phyloP scores from a whole-genome alignment of 108 stramenopile genomes.

The Cyclotella distinguenda region DNA sequence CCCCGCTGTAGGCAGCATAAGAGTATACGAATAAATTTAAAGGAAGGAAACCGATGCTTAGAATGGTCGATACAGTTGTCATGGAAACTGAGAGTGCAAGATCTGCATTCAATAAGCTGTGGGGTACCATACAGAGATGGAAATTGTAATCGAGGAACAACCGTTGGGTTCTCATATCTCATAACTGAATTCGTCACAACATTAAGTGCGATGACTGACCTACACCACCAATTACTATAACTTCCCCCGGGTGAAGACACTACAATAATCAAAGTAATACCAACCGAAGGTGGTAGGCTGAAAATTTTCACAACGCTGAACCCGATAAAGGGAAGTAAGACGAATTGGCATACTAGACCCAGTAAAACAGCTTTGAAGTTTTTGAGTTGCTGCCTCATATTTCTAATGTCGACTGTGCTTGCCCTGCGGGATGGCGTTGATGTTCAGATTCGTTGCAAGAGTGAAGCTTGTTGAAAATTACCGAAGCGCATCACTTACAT shows the following conservation, averaged over 20 bases:
- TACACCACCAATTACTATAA: slow-evolving; percentile 75
- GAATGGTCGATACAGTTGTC: slow-evolving; percentile 44
- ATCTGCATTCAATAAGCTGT: slow-evolving; percentile 40
- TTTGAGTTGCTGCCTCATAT: slow-evolving; percentile 20
- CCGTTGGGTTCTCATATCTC: too few species aligned
- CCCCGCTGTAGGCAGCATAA: slow-evolving; percentile 24
- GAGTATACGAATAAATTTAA: slow-evolving; percentile 42
- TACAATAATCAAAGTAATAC: slow-evolving; percentile 74
- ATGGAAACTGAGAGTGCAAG: slow-evolving; percentile 47
- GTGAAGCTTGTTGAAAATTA: neutral
- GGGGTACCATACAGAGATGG: too few species aligned
- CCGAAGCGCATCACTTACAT: slow-evolving; percentile 3
- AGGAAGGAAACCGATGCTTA: slow-evolving; percentile 39
- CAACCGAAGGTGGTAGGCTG: slow-evolving; percentile 48
- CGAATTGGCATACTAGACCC: slow-evolving; percentile 49
- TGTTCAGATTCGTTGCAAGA: neutral
- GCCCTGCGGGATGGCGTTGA: slow-evolving; percentile 11
- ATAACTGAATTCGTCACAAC: neutral
- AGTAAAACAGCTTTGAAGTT: slow-evolving; percentile 20
- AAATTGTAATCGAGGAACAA: too few species aligned
- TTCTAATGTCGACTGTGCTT: slow-evolving; percentile 29
- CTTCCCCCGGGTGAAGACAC: slow-evolving; percentile 77
- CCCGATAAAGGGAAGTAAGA: slow-evolving; percentile 78
- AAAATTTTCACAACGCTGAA: slow-evolving; percentile 62
- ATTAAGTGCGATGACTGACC: neutral